Evolutionary conservation across 2,329 filamentous ascomycete species (phyloP).

Genomic region (Neofusicoccum cordaticola): DNA sequence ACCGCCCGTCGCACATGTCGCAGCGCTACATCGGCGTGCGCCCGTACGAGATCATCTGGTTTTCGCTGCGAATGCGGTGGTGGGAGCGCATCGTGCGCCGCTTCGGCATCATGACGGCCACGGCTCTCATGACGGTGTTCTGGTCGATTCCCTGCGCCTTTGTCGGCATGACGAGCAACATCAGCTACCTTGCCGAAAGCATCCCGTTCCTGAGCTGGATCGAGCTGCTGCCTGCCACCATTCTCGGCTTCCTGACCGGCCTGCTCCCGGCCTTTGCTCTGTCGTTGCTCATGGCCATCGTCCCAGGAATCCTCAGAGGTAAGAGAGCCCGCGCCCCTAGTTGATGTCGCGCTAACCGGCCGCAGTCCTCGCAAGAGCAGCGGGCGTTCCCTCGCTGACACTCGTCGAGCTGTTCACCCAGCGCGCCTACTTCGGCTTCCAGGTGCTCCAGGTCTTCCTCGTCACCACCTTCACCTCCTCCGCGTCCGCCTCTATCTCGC

Average conservation of each 20-base stretch:
- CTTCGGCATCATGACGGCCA: constrained; percentile 60
- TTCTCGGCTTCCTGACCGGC: constrained; percentile 75
- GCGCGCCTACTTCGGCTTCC: constrained; percentile 85
- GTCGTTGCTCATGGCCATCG: constrained; percentile 76
- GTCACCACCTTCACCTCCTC: constrained; percentile 84
- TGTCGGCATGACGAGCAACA: constrained; percentile 76
- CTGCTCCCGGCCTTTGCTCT: constrained; percentile 79
- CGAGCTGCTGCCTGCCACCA: constrained; percentile 54
- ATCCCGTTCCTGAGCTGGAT: constrained; percentile 72
- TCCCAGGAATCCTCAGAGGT: constrained; percentile 50
- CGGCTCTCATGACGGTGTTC: constrained; percentile 74
- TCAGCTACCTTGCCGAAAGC: constrained; percentile 64
- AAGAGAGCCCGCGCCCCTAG: constrained; percentile 58
- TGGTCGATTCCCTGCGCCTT: constrained; percentile 92
- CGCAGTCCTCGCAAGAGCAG: constrained; percentile 47
- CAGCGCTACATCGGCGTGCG: constrained; percentile 88
- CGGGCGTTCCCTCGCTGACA: constrained; percentile 69
- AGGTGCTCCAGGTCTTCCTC: constrained; percentile 92
- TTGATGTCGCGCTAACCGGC: constrained; percentile 59
- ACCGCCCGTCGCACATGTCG: constrained; percentile 88
- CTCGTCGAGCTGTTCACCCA: constrained; percentile 82
- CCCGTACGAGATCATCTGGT: constrained; percentile 89
- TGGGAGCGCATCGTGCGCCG: constrained; percentile 82
- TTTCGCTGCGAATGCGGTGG: constrained; percentile 94
- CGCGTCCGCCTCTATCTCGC: constrained; percentile 62